These are phyloP conservation scores for Annona cherimola DNA, from an alignment of 164 flowering plant species.

Conservation along the genomic window DNA sequence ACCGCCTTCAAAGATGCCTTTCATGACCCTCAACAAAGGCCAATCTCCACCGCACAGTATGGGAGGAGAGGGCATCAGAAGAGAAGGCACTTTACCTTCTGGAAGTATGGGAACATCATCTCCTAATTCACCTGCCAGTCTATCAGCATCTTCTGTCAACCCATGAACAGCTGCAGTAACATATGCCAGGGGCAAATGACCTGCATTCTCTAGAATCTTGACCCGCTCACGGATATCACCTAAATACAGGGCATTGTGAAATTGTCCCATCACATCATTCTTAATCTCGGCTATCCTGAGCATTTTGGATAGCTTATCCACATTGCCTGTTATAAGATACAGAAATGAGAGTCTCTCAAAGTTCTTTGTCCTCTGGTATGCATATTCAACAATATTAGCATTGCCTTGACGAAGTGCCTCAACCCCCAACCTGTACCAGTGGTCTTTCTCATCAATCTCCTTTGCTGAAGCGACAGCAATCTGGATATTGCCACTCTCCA, in stretches of 20 bases:
- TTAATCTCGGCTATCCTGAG: constrained; percentile 81
- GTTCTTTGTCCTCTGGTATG: constrained; percentile 88
- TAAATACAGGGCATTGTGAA: constrained; percentile 82
- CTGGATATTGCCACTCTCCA: constrained; percentile 87
- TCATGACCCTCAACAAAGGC: constrained; percentile 69
- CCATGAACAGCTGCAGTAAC: constrained; percentile 76
- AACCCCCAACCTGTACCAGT: constrained; percentile 84
- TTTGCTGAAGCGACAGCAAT: constrained; percentile 83
- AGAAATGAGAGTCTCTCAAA: constrained; percentile 84
- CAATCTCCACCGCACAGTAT: constrained; percentile 68
- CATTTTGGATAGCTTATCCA: constrained; percentile 83
- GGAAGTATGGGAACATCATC: constrained; percentile 64
- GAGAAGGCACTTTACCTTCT: constrained; percentile 44
- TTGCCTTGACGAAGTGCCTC: constrained; percentile 96
- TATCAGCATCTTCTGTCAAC: constrained; percentile 58
- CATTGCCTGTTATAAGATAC: constrained; percentile 80
- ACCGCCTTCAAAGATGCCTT: constrained; percentile 82
- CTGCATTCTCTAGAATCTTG: constrained; percentile 70
- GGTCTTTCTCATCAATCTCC: constrained; percentile 80
- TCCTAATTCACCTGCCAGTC: constrained; percentile 62
- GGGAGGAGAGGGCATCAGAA: constrained; percentile 73
- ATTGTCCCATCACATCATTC: constrained; percentile 93
- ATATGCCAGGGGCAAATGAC: constrained; percentile 90
- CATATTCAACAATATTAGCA: constrained; percentile 85
- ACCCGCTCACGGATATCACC: constrained; percentile 84